Base-by-base conservation (phyloP, 1,284 basidiomycete genomes). In the Moesziomyces sp. region DNA sequence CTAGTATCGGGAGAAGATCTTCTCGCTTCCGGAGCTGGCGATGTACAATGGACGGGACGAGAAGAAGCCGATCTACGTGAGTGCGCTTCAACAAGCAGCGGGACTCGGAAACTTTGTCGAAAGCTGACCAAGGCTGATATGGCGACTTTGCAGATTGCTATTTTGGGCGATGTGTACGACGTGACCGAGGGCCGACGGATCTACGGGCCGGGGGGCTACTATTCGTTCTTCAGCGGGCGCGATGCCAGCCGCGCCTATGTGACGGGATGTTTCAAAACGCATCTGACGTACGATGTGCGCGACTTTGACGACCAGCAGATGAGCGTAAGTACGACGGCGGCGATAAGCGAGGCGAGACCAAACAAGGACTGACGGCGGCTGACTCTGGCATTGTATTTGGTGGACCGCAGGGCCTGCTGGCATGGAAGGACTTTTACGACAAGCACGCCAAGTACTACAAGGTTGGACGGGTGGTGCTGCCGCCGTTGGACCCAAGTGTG, bases 151-250 rank as follows among this genome's bases (percentile, higher is more conserved):
- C 52, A 63, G 60, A 53, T 80, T 24, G 62, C 76, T 23, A 92
- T 98, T 80, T 91, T 94, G 81, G 93, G 93, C 19, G 90, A 92
- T 57, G 94, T 99, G 3, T 98, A 91, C 86, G 95, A 99, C 82
- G 96, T 99, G 45, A 89, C 90, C 38, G 85, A 86, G 46, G 90
- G 89, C 76, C 88, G 90, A 50, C 87, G 88, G 61, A 90, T 92
- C n/a, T 98, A 98, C 84, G 93, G 94, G 1, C 77, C 78, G 0
- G 78, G 79, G 14, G 79, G 81, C 16, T 64, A 68, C 30, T 84
- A 84, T 48, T 56, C 67, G 23, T 78, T 83, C 59, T 83, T 84
- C 50, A 75, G 79, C 28, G 82, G 82, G 10, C 62, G 54, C 24
- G 82, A 84, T 42, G 82, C 82, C 6, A 78, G 74, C 24, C 77